These are phyloP conservation scores for Bruguiera parviflora DNA, from an alignment of 345 rosid genomes.

Conservation along the genomic window DNA sequence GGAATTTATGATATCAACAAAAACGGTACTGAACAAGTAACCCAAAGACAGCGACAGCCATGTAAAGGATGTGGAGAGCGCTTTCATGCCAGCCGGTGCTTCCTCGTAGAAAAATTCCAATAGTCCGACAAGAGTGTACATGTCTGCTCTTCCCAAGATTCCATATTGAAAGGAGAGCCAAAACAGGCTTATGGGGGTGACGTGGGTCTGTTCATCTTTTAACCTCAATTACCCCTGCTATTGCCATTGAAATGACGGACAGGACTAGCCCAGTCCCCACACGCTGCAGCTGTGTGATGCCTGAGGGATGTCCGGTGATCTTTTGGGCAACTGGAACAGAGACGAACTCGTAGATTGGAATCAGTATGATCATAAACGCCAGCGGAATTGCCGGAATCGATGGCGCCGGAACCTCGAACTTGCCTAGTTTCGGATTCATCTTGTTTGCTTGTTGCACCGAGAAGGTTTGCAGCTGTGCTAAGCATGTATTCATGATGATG, in stretches of 20 bases:
- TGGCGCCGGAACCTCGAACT: conserved; percentile 13
- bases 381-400: conserved; percentile 21
- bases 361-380: conserved; percentile 15
- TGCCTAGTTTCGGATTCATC: conserved; percentile 9
- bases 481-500: conserved; percentile 24
- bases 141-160: conserved; percentile 32
- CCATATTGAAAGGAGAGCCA: conserved; percentile 29
- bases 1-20: conserved; percentile 21
- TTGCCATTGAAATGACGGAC: conserved; percentile 24
- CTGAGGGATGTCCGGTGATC: conserved; percentile 23
- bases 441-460: conserved; percentile 18
- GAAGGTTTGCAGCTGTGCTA: conserved; percentile 28
- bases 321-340: conserved; percentile 22
- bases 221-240: conserved; percentile 19
- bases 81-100: conserved; percentile 33
- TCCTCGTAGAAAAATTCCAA: conserved; percentile 34
- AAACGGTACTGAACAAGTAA: conserved; percentile 27
- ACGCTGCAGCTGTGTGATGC: conserved; percentile 31
- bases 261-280: conserved; percentile 25
- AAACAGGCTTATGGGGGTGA: conserved; percentile 14
- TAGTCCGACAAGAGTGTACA: conserved; percentile 35
- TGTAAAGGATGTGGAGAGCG: conserved; percentile 26
- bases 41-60: conserved; percentile 26
- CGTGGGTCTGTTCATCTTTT: conserved; percentile 3
- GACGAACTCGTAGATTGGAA: conserved; percentile 23